These are phyloP conservation scores for Lentinus brumalis DNA, from an alignment of 768 basidiomycete species.

Conservation along the genomic window DNA sequence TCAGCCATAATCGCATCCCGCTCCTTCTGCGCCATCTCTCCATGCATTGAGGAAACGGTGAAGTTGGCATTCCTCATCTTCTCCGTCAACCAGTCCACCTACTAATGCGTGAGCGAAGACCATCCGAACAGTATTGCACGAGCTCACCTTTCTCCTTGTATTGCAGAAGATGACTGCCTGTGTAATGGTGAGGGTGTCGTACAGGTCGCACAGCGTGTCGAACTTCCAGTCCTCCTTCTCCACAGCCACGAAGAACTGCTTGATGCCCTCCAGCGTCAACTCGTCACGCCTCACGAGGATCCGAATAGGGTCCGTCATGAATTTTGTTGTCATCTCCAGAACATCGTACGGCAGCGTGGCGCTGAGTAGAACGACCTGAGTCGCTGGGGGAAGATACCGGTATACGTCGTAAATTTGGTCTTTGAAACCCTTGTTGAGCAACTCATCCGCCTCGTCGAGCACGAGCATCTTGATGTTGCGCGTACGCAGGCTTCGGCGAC, in stretches of 20 bases:
- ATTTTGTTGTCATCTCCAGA: conserved; percentile 98
- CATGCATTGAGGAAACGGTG: conserved; percentile 95
- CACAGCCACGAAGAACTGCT: conserved; percentile 97
- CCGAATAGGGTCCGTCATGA: conserved; percentile 98
- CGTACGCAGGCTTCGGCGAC: conserved; percentile 87
- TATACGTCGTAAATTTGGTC: conserved; percentile 99
- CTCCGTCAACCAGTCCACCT: conserved; percentile 98
- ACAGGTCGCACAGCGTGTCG: conserved; percentile 95
- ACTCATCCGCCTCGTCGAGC: conserved; percentile 93
- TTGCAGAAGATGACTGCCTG: conserved; percentile 99
- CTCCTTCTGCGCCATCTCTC: conserved; percentile 95
- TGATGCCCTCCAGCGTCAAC: conserved; percentile 94
- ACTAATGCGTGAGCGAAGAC: neutral
- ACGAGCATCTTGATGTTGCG: conserved; percentile 98
- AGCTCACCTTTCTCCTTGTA: conserved; percentile 86
- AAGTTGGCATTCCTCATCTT: conserved; percentile 99
- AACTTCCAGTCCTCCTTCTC: conserved; percentile 99
- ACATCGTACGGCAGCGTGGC: conserved; percentile 97
- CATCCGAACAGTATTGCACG: neutral
- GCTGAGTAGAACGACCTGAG: conserved; percentile 95
- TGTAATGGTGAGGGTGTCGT: conserved; percentile 97
- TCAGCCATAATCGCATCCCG: conserved; percentile 97
- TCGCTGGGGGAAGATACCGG: conserved; percentile 94
- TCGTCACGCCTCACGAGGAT: conserved; percentile 99
- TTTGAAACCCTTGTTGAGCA: conserved; percentile 98